Conservation (phyloP, 345 rosid species). For the Hibiscus tridactylites region DNA sequence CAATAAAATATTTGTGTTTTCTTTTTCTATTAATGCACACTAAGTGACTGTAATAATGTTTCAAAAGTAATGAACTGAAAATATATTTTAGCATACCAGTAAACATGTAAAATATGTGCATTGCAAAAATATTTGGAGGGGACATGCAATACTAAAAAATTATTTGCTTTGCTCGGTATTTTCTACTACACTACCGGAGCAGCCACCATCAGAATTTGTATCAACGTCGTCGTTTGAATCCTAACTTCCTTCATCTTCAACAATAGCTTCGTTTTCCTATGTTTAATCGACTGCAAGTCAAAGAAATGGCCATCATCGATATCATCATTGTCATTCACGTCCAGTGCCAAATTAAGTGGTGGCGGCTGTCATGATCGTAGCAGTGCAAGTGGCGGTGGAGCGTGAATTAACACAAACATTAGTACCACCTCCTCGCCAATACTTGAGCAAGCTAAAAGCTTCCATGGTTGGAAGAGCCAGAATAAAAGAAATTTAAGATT, state of each 20-base stretch:
- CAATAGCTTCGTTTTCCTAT: slow-evolving; percentile 4
- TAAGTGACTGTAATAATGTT: no score
- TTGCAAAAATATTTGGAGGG: no score
- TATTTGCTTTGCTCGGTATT: no score
- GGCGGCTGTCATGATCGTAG: slow-evolving; percentile 32
- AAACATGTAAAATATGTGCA: no score
- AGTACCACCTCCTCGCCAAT: slow-evolving; percentile 49
- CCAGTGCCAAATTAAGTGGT: slow-evolving; percentile 8
- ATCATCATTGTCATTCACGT: slow-evolving; percentile 23
- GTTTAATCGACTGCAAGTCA: slow-evolving; percentile 57
- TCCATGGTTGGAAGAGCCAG: slow-evolving; percentile 95
- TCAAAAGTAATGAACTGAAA: no score
- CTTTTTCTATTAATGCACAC: accelerated
- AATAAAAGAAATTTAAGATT: slow-evolving; percentile 9
- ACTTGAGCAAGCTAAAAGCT: slow-evolving; percentile 92
- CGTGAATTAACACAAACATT: slow-evolving; percentile 18
- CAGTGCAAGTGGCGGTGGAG: slow-evolving; percentile 23
- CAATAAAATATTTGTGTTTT: no score
- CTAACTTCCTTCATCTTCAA: slow-evolving; percentile 18
- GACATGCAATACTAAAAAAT: no score
- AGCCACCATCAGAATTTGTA: no score
- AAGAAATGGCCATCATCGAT: slow-evolving; percentile 65
- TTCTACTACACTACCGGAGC: no score
- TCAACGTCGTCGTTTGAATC: slow-evolving; percentile 4
- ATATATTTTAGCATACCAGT: no score